Base-by-base conservation (phyloP, 2,329 filamentous ascomycete genomes). In the Arthrocladium fulminans region DNA sequence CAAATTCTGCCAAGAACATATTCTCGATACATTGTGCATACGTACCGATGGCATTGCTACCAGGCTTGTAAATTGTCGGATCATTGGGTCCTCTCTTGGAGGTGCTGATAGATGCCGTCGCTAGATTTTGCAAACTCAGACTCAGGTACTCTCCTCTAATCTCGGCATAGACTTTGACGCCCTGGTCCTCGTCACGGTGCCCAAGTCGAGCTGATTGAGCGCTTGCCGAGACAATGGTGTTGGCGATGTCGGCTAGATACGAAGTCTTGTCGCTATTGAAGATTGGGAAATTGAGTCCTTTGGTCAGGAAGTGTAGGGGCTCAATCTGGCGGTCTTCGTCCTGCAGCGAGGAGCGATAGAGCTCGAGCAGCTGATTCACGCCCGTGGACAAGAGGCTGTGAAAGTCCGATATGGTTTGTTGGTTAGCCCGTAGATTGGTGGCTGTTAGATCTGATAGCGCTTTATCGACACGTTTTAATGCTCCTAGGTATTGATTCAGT, bases 391-490 rank as follows among this genome's bases (percentile, higher is more conserved):
- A 73, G 29, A 98, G 73, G 8, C 81, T 77, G 47, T 79, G 83
- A 47, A 95, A 77, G 52, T 96, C 88, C 38, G 80, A 72, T 49
- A 92, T 86, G 2, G 88, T 88, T 64, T 89, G 83, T 63, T 97
- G 89, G 51, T 96, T 97, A 8, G 89, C 86, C 49, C 87, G 82
- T 45, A 98, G 71, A 58, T 96, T 96, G n/a, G 90, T 90, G 2
- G 85, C 77, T 63, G 85, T 86, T 70, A 98, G 83, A 53, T 94
- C 86, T 51, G 74, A 69, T 48, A 96, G 74, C n/a, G 89, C 86
- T 63, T 85, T 85, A 60, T 84, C 88, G 25, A 95, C 79, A 35
- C 92, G 84, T 68, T 94, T 92, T 57, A 97, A 80, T 4, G 90
- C 95, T 39, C 81, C 82, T 43, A 98, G 79, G 66, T 95, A 98